A percentile compares a stretch with the other conserved stretches of the same genome.
Evolutionary conservation across 192 early-diverging fungal species (phyloP).

Genomic region (Coemansia reversa): DNA sequence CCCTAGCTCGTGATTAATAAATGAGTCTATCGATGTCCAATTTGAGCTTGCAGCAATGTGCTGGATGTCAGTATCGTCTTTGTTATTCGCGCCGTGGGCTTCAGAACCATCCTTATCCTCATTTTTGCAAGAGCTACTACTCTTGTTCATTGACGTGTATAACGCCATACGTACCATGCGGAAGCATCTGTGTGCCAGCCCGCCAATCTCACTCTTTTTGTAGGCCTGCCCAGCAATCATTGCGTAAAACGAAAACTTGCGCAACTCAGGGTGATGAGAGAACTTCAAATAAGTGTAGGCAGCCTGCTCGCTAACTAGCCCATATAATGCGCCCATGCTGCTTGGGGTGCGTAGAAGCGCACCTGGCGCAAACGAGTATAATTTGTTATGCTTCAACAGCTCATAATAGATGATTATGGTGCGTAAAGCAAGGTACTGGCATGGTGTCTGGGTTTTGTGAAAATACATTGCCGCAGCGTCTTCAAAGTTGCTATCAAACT

Average conservation of each 20-base stretch:
- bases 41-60: constrained; percentile 15
- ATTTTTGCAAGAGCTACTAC: too few species aligned
- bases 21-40: constrained; percentile 69
- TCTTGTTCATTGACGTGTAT: background rate
- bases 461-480: constrained; percentile 71
- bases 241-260: constrained; percentile 89
- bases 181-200: constrained; percentile 81
- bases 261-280: constrained; percentile 61
- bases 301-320: constrained; percentile 86
- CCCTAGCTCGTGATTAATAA: constrained; percentile 86
- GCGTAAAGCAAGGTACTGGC: constrained; percentile 67
- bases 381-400: constrained; percentile 67
- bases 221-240: constrained; percentile 85
- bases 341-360: constrained; percentile 49
- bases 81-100: background rate
- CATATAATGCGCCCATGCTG: constrained; percentile 64
- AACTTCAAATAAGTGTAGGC: constrained; percentile 73
- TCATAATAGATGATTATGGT: constrained; percentile 79
- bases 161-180: constrained; percentile 45
- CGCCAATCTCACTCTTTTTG: constrained; percentile 70
- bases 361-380: constrained; percentile 68
- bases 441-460: constrained; percentile 55
- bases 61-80: background rate
- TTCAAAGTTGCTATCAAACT: constrained; percentile 63
- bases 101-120: background rate